These are phyloP conservation scores for Microdochium trichocladiopsis DNA, from an alignment of 2,329 filamentous ascomycete genomes.

Conservation along the genomic window DNA sequence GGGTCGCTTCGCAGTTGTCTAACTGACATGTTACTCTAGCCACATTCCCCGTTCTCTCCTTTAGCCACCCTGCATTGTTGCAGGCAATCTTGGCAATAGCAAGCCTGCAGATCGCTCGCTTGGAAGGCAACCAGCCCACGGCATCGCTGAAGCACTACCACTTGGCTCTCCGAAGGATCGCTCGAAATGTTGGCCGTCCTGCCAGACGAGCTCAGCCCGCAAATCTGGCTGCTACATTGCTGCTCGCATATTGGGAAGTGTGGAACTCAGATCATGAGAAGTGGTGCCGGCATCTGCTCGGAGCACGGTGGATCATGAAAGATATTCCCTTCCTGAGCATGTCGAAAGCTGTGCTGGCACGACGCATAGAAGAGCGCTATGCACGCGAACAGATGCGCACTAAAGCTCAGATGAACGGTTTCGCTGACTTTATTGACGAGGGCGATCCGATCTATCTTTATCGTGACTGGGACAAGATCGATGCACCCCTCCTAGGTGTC, in stretches of 20 bases:
- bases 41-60: slow-evolving; percentile 74
- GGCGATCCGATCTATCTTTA: slow-evolving; percentile 16
- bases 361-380: slow-evolving; percentile 13
- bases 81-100: slow-evolving; percentile 86
- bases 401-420: slow-evolving; percentile 12
- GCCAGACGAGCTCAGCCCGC: slow-evolving; percentile 65
- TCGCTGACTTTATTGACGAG: slow-evolving; percentile 11
- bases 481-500: slow-evolving; percentile 30
- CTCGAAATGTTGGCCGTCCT: slow-evolving; percentile 64
- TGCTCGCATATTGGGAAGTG: slow-evolving; percentile 89
- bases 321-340: slow-evolving; percentile 75
- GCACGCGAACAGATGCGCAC: slow-evolving; percentile 8
- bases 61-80: slow-evolving; percentile 78
- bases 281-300: slow-evolving; percentile 89
- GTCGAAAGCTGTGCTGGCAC: slow-evolving; percentile 61
- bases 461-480: slow-evolving; percentile 24
- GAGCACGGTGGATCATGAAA: slow-evolving; percentile 71
- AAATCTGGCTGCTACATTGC: slow-evolving; percentile 79
- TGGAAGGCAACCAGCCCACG: slow-evolving; percentile 67
- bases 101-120: slow-evolving; percentile 79
- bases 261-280: slow-evolving; percentile 92
- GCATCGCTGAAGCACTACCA: slow-evolving; percentile 90
- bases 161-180: slow-evolving; percentile 71
- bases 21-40: slow-evolving; percentile 37
- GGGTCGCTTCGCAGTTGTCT: background rate